Base-by-base conservation (phyloP, 768 basidiomycete genomes). In the Mycena pura region DNA sequence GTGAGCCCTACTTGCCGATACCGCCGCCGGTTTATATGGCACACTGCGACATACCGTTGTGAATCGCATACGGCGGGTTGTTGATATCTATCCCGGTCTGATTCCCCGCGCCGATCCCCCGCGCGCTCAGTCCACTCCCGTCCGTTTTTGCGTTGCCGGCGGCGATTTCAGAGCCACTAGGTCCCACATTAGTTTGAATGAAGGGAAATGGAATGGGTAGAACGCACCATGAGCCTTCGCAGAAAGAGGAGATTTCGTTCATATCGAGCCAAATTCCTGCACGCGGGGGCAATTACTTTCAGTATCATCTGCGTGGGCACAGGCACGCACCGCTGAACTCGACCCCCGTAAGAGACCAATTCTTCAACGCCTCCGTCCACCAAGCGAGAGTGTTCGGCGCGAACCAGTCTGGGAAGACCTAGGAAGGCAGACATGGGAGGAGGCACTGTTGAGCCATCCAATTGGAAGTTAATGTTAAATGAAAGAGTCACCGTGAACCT, bases 181-280 rank as follows among this genome's bases (percentile, higher is more conserved):
- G 22, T 55, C 57, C 24, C 32, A 68, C 52, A 55, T 55, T 55
- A 45, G 43, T 44, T 24, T 45, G 43, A 45, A 45, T 45, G 43
- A 55, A 45, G 32, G 39, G 19, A 48, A 51, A 62, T 52, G 67
- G 43, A 54, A 66, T 45, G 38, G 28, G 13, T 5, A 27, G 28
- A 53, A 65, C 74, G 57, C 62, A 83, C 83, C 86, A 87, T 5
- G 85, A 87, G 15, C 84, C 78, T 50, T 82, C 78, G 67, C 86
- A 89, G 72, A 90, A 89, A 3, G 85, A 86, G 19, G 78, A 82
- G 10, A 79, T 72, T 62, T 89, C 88, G 58, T 89, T 89, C 86
- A 88, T 87, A 68, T 88, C 85, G 3, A 88, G 74, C 88, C 89
- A 90, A 40, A 89, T 80, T 3, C 87, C 88, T n/a, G 83, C 82